Conservation (phyloP, 2,329 filamentous ascomycete genomes). For the Apiospora arundinis region DNA sequence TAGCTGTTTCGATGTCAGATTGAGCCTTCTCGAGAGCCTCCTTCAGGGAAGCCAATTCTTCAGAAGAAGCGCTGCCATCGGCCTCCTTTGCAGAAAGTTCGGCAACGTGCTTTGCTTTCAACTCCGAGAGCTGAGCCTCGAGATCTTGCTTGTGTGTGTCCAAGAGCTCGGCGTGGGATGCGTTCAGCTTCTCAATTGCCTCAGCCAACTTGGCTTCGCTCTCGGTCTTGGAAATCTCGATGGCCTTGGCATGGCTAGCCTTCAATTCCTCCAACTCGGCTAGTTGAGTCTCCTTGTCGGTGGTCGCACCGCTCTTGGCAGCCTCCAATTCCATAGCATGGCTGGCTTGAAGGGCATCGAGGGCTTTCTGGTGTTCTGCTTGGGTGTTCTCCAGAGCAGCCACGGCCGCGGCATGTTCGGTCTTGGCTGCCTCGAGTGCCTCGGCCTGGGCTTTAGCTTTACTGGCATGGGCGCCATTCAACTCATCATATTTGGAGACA, state of each 20-base stretch:
- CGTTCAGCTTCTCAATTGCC: conserved; percentile 46
- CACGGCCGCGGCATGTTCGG: conserved; percentile 51
- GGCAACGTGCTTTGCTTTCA: conserved; percentile 42
- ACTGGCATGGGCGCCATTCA: conserved; percentile 32
- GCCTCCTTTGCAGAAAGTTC: conserved; percentile 43
- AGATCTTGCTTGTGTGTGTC: conserved; percentile 50
- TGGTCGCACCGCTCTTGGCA: conserved; percentile 58
- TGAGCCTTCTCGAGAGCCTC: conserved; percentile 38
- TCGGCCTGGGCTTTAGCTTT: conserved; percentile 45
- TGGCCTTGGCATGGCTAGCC: conserved; percentile 57
- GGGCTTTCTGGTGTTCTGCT: conserved; percentile 57
- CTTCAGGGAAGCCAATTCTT: conserved; percentile 45
- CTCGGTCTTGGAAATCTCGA: conserved; percentile 51
- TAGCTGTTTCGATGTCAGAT: conserved; percentile 42
- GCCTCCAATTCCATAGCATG: conserved; percentile 65
- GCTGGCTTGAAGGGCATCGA: conserved; percentile 61
- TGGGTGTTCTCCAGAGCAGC: conserved; percentile 58
- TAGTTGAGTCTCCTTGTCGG: conserved; percentile 55
- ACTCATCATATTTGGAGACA: conserved; percentile 23
- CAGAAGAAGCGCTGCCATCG: conserved; percentile 41
- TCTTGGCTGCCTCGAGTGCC: conserved; percentile 32
- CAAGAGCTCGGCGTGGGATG: conserved; percentile 51
- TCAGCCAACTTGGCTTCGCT: conserved; percentile 46
- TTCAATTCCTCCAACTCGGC: conserved; percentile 61
- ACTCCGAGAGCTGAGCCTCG: conserved; percentile 46